Percentiles rank a stretch among this genome's conserved stretches.
phyloP scores from a whole-genome alignment of 2,329 filamentous ascomycete genomes.

The Aureobasidium leucospermi region DNA sequence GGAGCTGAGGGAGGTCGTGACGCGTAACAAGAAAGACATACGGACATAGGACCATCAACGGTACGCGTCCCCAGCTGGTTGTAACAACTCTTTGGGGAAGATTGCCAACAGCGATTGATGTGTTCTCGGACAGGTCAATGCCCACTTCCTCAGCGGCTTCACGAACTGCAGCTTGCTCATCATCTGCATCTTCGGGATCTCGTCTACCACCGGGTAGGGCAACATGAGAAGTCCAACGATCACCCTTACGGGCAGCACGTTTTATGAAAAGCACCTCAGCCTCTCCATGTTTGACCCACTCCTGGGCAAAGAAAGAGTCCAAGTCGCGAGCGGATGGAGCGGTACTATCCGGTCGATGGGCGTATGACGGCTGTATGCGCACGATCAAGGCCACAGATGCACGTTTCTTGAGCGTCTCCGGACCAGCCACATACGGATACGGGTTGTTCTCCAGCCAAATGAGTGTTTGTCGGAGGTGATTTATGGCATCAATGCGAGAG shows the following conservation, averaged over 20 bases:
- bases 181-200: conserved; percentile 57
- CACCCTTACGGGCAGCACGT: conserved; percentile 55
- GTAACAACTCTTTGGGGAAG: conserved; percentile 60
- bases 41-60: conserved; percentile 63
- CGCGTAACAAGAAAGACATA: conserved; percentile 58
- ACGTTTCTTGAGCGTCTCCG: conserved; percentile 47
- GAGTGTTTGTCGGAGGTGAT: conserved; percentile 36
- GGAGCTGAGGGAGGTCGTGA: conserved; percentile 48
- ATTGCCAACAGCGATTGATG: conserved; percentile 45
- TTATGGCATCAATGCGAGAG: conserved; percentile 24
- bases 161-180: conserved; percentile 54
- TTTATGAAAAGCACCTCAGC: conserved; percentile 68
- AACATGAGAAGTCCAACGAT: conserved; percentile 63
- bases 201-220: conserved; percentile 61
- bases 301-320: conserved; percentile 53
- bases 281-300: conserved; percentile 59
- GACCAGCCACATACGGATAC: conserved; percentile 43
- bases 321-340: conserved; percentile 29
- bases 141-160: conserved; percentile 63
- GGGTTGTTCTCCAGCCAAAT: conserved; percentile 36
- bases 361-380: conserved; percentile 52
- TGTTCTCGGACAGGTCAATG: conserved; percentile 43
- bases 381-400: conserved; percentile 61
- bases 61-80: conserved; percentile 58
- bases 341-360: conserved; percentile 40